Percentiles rank a stretch among this genome's conserved stretches.
These are phyloP conservation scores for Dovyalis caffra DNA, from an alignment of 345 rosid genomes.

Conservation along the genomic window DNA sequence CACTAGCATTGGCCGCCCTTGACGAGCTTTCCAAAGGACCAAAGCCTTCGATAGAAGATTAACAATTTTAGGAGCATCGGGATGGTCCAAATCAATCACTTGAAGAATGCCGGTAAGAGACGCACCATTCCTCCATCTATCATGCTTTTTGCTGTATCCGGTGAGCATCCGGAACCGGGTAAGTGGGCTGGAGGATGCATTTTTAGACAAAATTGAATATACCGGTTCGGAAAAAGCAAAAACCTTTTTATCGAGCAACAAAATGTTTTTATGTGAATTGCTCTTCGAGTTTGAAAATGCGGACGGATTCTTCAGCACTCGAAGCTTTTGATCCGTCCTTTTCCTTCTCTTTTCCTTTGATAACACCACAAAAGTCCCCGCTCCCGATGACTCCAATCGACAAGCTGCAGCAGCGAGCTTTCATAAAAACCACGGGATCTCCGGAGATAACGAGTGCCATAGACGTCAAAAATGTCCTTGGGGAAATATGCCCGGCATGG, in stretches of 20 bases:
- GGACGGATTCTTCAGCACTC: constrained; percentile 69
- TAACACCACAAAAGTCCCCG: constrained; percentile 68
- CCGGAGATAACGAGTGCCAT: constrained; percentile 91
- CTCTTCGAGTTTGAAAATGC: constrained; percentile 62
- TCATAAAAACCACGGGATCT: constrained; percentile 88
- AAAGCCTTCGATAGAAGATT: constrained; percentile 78
- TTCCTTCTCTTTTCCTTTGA: constrained; percentile 71
- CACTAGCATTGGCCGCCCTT: constrained; percentile 88
- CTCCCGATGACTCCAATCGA: constrained; percentile 89
- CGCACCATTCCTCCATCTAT: constrained; percentile 86
- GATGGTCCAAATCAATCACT: constrained; percentile 92
- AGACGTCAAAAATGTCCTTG: constrained; percentile 70
- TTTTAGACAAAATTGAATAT: constrained; percentile 80
- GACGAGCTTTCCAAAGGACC: constrained; percentile 87
- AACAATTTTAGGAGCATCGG: constrained; percentile 87
- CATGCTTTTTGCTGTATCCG: constrained; percentile 94
- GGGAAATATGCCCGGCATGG: constrained; percentile 65
- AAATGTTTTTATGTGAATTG: constrained; percentile 49
- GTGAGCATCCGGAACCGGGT: constrained; percentile 82
- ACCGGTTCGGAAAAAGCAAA: constrained; percentile 73
- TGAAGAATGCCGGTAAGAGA: constrained; percentile 76
- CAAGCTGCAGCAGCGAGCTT: constrained; percentile 74
- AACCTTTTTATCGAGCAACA: constrained; percentile 77
- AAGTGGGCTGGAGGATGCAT: constrained; percentile 75
- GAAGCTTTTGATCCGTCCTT: constrained; percentile 59